These are phyloP conservation scores for Ascocoryne sarcoides DNA, from an alignment of 2,329 filamentous ascomycete genomes.

Conservation along the genomic window DNA sequence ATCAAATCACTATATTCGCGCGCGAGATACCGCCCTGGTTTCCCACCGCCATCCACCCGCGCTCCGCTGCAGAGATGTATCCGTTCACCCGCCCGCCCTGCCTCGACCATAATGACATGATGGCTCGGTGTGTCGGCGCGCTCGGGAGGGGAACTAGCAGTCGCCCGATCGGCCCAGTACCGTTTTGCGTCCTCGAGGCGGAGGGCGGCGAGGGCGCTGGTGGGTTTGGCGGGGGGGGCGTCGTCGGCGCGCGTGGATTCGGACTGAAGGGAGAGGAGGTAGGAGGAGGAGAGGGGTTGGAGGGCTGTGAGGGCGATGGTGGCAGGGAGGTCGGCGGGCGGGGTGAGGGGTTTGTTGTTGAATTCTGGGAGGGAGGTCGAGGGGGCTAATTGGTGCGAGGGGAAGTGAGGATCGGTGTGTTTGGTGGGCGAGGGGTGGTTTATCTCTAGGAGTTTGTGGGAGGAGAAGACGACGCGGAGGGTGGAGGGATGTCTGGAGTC, in stretches of 20 bases:
- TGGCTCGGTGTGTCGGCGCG: background rate
- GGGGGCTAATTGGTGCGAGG: conserved; percentile 16
- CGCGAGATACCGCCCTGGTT: too few species aligned
- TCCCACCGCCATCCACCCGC: too few species aligned
- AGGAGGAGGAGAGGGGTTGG: conserved; percentile 17
- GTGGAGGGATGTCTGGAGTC: conserved; percentile 5
- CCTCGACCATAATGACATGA: background rate
- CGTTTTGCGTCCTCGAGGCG: conserved; percentile 16
- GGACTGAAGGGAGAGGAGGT: conserved; percentile 19
- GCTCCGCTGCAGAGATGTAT: conserved; percentile 2
- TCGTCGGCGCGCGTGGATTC: background rate
- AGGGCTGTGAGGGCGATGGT: conserved; percentile 17
- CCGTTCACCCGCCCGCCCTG: background rate
- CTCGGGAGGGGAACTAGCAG: background rate
- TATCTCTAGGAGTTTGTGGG: conserved; percentile 4
- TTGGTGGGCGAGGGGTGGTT: conserved; percentile 13
- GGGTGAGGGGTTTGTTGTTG: conserved; percentile 21
- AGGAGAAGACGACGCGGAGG: conserved; percentile 6
- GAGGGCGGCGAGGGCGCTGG: conserved; percentile 16
- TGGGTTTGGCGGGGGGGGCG: conserved; percentile 17
- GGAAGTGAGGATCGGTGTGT: conserved; percentile 19
- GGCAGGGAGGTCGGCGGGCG: conserved; percentile 13
- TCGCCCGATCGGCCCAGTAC: conserved; percentile 14
- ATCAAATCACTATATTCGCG: conserved; percentile 23
- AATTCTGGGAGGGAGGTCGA: conserved; percentile 7